Percentiles rank a stretch among this genome's conserved stretches.
These are phyloP conservation scores for Pichia sp. DNA, from an alignment of 1,139 yeast species.

Conservation along the genomic window DNA sequence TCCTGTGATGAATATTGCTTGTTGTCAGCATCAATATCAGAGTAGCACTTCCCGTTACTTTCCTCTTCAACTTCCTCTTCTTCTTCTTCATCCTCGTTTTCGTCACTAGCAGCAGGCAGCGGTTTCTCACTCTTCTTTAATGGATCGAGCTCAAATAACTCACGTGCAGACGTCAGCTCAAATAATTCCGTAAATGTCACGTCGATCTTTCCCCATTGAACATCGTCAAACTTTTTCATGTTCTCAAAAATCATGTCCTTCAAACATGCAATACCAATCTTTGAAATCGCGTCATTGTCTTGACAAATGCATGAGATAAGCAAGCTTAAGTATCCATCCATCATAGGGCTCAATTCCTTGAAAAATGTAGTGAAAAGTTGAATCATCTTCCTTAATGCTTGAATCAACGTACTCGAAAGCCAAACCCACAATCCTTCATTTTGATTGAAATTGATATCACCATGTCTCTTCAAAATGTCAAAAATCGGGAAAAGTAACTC, in stretches of 20 bases:
- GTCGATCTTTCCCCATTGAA: constrained; percentile 73
- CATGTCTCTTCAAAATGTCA: constrained; percentile 65
- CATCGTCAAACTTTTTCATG: constrained; percentile 49
- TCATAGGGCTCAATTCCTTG: constrained; percentile 59
- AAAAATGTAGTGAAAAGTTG: constrained; percentile 77
- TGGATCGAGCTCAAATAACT: constrained; percentile 71
- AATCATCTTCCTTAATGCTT: constrained; percentile 86
- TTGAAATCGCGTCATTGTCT: constrained; percentile 92
- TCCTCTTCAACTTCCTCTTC: constrained; percentile 20
- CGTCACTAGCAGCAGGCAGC: constrained; percentile 16
- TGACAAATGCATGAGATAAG: constrained; percentile 88
- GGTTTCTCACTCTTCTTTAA: constrained; percentile 18
- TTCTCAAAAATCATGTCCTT: constrained; percentile 73
- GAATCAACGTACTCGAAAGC: constrained; percentile 93
- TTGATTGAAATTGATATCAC: constrained; percentile 64
- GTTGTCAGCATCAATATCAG: constrained; percentile 9
- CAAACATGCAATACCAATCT: constrained; percentile 87
- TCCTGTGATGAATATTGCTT: constrained; percentile 30
- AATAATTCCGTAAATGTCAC: constrained; percentile 62
- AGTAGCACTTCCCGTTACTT: constrained; percentile 8
- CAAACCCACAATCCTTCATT: constrained; percentile 83
- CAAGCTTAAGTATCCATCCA: constrained; percentile 71
- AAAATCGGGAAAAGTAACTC: constrained; percentile 86
- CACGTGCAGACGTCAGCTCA: constrained; percentile 77
- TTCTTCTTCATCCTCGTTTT: constrained; percentile 28